Percentiles rank a stretch among this genome's conserved stretches.
phyloP scores from a whole-genome alignment of 1,284 basidiomycete species.

The Quambalaria eucalypti region DNA sequence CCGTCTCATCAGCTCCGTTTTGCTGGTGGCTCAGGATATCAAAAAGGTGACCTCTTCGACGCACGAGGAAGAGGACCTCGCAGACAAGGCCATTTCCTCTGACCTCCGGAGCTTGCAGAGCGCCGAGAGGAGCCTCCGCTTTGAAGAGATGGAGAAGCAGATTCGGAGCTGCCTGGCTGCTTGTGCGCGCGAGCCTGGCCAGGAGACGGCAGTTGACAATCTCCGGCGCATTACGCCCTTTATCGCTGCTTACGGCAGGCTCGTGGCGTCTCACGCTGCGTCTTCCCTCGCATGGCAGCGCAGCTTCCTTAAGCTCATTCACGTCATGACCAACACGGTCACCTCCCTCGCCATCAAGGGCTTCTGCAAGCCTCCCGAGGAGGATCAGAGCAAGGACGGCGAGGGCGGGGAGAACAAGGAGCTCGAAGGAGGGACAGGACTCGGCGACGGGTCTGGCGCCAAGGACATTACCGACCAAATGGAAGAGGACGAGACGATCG shows the following conservation, averaged over 20 bases:
- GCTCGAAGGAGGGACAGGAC: conserved; percentile 42
- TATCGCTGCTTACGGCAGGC: conserved; percentile 22
- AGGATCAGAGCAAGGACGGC: conserved; percentile 18
- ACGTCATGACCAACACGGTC: conserved; percentile 66
- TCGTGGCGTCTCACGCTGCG: conserved; percentile 50
- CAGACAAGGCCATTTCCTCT: conserved; percentile 18
- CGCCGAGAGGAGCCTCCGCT: conserved; percentile 12
- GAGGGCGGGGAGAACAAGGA: conserved; percentile 26
- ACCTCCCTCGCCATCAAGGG: conserved; percentile 71
- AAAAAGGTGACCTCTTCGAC: conserved; percentile 7
- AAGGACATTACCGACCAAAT: conserved; percentile 52
- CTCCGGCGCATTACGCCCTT: conserved; percentile 33
- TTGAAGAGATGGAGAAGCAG: conserved; percentile 14
- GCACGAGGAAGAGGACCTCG: conserved; percentile 8
- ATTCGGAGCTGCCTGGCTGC: background rate
- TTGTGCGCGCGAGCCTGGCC: background rate
- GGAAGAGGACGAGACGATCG: conserved; percentile 78
- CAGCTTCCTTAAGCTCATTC: conserved; percentile 73
- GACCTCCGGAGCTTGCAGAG: conserved; percentile 12
- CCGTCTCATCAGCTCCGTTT: conserved; percentile 29
- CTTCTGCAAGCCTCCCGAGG: conserved; percentile 56
- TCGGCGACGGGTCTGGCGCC: conserved; percentile 43
- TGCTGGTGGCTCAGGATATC: conserved; percentile 40
- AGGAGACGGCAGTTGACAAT: conserved; percentile 17
- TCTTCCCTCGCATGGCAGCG: conserved; percentile 59